Evolutionary conservation across 2,329 filamentous ascomycete species (phyloP), one percentile per base, ranked within the genome.

Genomic region (Talaromyces sp.): DNA sequence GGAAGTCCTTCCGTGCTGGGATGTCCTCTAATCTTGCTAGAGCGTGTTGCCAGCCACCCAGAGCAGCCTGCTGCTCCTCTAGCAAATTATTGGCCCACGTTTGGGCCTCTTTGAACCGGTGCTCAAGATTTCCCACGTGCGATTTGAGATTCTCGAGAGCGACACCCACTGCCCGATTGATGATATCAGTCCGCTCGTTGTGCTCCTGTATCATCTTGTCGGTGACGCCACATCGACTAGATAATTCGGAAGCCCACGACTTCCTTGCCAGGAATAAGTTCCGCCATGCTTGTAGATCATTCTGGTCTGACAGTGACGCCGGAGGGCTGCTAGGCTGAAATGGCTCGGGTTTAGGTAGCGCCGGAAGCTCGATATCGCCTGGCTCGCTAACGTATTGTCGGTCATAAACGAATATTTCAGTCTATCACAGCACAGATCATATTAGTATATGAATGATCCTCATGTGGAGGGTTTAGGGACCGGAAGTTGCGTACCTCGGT

Each of bases 361-460:
- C 65, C 66, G 77, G 67, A 57, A 84, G 73, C 59, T 87, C 81
- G 54, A 65, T 77, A 68, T 69, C 76, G 52, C 65, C 63, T 16
- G 69, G 61, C 40, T 76, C 70, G 54, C 69, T 73, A 46, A 88
- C 85, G 64, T 88, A 85, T 62, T 87, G 86, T 57, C 91, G 88
- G 73, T 97, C 91, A 74, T 96, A 99, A 47, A 97, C 85, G 70
- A 89, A 97, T 52, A 99, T 86, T 70, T 97, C 91, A 61, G 85
- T 89, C 88, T 95, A 62, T 43, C 24, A 8, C 3, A 30, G 29
- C 35, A 47, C 10, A 17, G 22, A 40, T 22, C 24, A 5, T 27
- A 14, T 33, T 22, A 20, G 20, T 19, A 14, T 30, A 37, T 10
- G 20, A 37, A 17, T 14, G 16, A 41, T n/a, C 39, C 29, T 44